These are phyloP conservation scores for Penicillium turbatum DNA, from an alignment of 495 filamentous ascomycete genomes.

Conservation along the genomic window DNA sequence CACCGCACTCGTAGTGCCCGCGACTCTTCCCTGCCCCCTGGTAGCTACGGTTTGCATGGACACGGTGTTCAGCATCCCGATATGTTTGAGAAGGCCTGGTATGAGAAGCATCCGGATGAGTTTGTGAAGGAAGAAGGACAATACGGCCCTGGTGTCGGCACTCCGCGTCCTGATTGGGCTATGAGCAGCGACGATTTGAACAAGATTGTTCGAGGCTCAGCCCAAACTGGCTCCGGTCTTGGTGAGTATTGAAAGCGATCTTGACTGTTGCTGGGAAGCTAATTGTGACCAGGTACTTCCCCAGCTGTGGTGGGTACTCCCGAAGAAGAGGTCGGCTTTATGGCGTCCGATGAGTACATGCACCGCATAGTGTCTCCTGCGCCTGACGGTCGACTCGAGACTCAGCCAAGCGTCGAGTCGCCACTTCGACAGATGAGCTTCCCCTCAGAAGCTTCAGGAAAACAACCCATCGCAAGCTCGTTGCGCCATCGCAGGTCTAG, in stretches of 20 bases:
- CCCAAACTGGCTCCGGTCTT: constrained; percentile 58
- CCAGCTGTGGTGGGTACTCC: constrained; percentile 56
- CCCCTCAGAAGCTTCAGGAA: constrained; percentile 29
- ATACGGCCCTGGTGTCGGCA: constrained; percentile 59
- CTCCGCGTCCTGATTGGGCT: constrained; percentile 72
- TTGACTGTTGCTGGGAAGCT: constrained; percentile 1
- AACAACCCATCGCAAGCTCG: constrained; percentile 1
- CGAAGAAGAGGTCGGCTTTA: constrained; percentile 74
- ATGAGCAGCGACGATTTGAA: constrained; percentile 90
- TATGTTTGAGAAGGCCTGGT: constrained; percentile 82
- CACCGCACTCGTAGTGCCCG: constrained; percentile 58
- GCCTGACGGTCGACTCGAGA: constrained; percentile 42
- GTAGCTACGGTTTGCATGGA: constrained; percentile 82
- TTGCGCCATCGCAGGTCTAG: constrained; percentile 15
- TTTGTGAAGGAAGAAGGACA: constrained; percentile 69
- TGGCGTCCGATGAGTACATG: constrained; percentile 73
- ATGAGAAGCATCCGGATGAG: constrained; percentile 81
- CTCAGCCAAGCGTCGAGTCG: constrained; percentile 51
- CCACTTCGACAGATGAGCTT: constrained; percentile 53
- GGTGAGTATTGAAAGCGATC: constrained; percentile 39
- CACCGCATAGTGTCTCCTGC: constrained; percentile 64
- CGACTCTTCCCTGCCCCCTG: constrained; percentile 61
- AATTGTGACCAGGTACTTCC: constrained; percentile 42
- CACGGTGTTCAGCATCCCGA: constrained; percentile 66
- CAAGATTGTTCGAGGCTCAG: constrained; percentile 76